Evolutionary conservation across 2,329 filamentous ascomycete genomes (phyloP), one percentile per base, ranked within the genome.

Genomic region (Biscogniauxia mediterranea): DNA sequence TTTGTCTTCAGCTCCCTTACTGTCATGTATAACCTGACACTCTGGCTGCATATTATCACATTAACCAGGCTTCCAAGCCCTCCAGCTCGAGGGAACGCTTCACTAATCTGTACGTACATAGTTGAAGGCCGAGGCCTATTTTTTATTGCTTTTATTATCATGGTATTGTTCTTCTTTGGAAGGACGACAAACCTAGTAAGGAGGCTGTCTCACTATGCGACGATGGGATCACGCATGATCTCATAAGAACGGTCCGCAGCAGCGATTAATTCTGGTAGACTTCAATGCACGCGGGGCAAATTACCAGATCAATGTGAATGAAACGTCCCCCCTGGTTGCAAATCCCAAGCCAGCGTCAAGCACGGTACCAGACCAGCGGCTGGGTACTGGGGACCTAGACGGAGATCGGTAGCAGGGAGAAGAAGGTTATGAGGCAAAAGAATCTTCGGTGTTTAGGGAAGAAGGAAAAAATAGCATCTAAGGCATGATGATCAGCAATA

Each of bases 361-460:
- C 38, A n/a, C 38, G 38, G 17, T 46, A 46, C 38, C 38, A 46
- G 15, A n/a, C 38, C 38, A n/a, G 15, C 56, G 55, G 56, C 49
- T 61, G 50, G 54, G 60, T 59, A 23, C 19, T 59, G 59, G 20
- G 49, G 23, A 51, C 56, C 26, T 28, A 20, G 19, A 20, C 56
- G 56, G 60, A 62, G 17, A 55, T 58, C 55, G 53, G 54, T 52
- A 55, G 54, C 59, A 64, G 13, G 59, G 61, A 57, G 60, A 54
- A 32, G 15, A 32, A n/a, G 25, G 13, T 32, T 32, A 20, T 38
- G 38, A 46, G 38, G 38, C 15, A 15, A 46, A n/a, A n/a, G 13
- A n/a, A 17, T 17, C 38, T 46, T 46, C 7, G 28, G 28, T 32
- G 28, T 32, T 8, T 9, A 32, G 28, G 28, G 7, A 32, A 32